phyloP scores from a whole-genome alignment of 805 yeast genomes.

The Starmerella lactis-condensi region DNA sequence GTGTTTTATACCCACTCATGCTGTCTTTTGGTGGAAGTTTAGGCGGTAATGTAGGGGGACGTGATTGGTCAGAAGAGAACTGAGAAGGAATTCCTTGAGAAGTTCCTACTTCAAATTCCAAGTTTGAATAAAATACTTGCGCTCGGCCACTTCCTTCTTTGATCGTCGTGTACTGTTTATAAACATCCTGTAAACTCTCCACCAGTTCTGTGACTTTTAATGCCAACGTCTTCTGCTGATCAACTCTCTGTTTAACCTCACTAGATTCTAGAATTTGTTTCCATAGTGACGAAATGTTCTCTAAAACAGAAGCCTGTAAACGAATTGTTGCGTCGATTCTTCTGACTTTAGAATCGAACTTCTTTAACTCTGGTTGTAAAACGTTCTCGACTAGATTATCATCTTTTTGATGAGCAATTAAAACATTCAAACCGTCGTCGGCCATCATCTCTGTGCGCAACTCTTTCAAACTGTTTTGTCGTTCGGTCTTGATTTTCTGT shows the following conservation, averaged over 20 bases:
- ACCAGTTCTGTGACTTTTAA: conserved; percentile 25
- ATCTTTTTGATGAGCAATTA: conserved; percentile 42
- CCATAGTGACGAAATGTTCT: conserved; percentile 30
- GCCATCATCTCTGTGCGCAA: conserved; percentile 51
- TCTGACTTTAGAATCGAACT: conserved; percentile 50
- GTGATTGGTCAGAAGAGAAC: too few species aligned
- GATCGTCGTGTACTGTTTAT: conserved; percentile 40
- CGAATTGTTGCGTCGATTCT: conserved; percentile 52
- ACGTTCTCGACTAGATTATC: conserved; percentile 35
- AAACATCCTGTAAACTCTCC: conserved; percentile 31
- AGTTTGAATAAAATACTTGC: conserved; percentile 38
- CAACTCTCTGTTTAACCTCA: conserved; percentile 25
- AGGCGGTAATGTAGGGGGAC: conserved; percentile 11
- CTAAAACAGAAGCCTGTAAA: conserved; percentile 40
- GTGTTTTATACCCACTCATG: conserved; percentile 13
- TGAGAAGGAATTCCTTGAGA: too few species aligned
- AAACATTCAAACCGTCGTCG: conserved; percentile 67
- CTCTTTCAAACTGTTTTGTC: conserved; percentile 40
- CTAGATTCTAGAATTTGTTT: conserved; percentile 29
- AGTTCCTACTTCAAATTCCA: conserved; percentile 27
- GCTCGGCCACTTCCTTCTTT: conserved; percentile 45
- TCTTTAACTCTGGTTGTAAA: conserved; percentile 55
- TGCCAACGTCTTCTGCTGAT: conserved; percentile 22
- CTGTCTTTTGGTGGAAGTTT: conserved; percentile 4
- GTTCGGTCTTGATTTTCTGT: conserved; percentile 43